phyloP scores from a whole-genome alignment of 192 early-diverging fungal species.

The Umbelopsis ramanniana region DNA sequence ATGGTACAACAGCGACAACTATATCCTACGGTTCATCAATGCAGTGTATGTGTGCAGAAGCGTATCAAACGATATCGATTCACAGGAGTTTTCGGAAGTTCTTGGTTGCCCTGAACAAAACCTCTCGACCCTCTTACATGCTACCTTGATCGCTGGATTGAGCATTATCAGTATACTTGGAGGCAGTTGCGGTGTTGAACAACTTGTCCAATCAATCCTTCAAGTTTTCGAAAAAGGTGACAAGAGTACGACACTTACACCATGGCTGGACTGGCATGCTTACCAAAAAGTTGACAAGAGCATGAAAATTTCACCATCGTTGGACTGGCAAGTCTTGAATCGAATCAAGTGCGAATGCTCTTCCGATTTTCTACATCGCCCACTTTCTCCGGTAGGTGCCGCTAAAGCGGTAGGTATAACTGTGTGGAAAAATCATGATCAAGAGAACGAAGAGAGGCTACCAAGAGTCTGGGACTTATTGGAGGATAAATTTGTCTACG shows the following conservation, averaged over 20 bases:
- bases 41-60: not conserved
- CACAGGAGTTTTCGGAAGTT: not conserved
- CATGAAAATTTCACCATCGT: not conserved
- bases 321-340: not conserved
- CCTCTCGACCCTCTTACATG: not conserved
- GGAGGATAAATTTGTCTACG: not conserved
- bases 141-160: not conserved
- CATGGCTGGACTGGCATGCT: too few species aligned
- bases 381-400: not conserved
- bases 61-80: not conserved
- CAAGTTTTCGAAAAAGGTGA: too few species aligned
- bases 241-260: too few species aligned
- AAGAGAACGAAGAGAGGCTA: not conserved
- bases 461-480: not conserved
- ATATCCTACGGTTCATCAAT: not conserved
- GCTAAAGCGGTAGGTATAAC: not conserved
- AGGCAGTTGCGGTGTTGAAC: not conserved
- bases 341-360: not conserved
- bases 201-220: not conserved
- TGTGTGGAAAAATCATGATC: not conserved
- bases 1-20: not conserved
- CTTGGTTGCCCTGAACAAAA: not conserved
- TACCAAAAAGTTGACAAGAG: not conserved
- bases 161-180: not conserved
- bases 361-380: not conserved